phyloP scores from a whole-genome alignment of 495 filamentous ascomycete genomes.

The Paragyromitra xinjiangensis region DNA sequence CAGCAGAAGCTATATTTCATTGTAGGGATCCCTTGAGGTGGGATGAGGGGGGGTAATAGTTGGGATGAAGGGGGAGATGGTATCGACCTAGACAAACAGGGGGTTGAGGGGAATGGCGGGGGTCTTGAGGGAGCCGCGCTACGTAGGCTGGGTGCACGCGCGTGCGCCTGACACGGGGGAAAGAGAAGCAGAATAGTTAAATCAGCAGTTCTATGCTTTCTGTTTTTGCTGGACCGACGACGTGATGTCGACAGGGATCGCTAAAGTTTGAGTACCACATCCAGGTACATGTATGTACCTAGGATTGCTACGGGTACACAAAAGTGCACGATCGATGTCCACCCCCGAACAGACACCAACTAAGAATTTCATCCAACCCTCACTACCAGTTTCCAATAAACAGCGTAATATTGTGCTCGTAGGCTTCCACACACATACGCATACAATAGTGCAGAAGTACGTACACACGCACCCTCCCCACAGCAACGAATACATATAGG shows the following conservation, averaged over 20 bases:
- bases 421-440: background rate
- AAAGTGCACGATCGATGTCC: background rate
- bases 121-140: constrained; percentile 33
- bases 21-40: constrained; percentile 15
- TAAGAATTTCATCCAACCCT: background rate
- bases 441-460: background rate
- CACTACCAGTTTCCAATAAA: background rate
- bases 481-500: background rate
- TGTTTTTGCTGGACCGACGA: constrained; percentile 2
- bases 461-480: background rate
- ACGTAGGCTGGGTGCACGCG: constrained; percentile 22
- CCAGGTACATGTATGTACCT: constrained; percentile 3
- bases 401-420: background rate
- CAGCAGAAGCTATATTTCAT: constrained; percentile 42
- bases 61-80: constrained; percentile 11
- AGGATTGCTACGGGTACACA: background rate
- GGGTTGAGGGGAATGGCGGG: constrained; percentile 28
- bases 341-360: background rate
- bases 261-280: background rate
- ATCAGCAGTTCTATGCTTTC: constrained; percentile 21
- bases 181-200: constrained; percentile 11
- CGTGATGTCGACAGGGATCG: constrained; percentile 19
- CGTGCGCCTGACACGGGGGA: constrained; percentile 11
- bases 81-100: background rate
- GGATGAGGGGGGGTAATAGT: constrained; percentile 2